A percentile compares a stretch with the other conserved stretches of the same genome.
phyloP scores from a whole-genome alignment of 2,329 filamentous ascomycete genomes.

The Cryphonectria nitschkei region DNA sequence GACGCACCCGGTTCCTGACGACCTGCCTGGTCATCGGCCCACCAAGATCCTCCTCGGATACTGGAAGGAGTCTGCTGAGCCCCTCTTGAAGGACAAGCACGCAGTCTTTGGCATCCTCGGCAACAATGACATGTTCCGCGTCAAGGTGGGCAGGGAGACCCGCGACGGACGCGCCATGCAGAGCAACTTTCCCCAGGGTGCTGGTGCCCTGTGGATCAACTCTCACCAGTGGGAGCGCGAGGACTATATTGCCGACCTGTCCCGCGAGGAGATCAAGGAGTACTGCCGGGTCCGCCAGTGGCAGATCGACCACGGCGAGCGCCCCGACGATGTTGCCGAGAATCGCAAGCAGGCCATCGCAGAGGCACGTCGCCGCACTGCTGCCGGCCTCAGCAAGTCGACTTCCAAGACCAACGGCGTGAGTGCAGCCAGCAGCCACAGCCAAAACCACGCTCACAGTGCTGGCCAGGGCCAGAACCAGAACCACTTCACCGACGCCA shows the following conservation, averaged over 20 bases:
- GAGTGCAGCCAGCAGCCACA: not conserved
- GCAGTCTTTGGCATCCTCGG: conserved; percentile 66
- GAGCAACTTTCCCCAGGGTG: conserved; percentile 63
- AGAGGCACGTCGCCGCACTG: conserved; percentile 51
- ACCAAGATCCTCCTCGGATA: conserved; percentile 62
- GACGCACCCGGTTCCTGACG: conserved; percentile 38
- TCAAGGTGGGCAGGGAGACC: conserved; percentile 64
- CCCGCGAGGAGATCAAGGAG: conserved; percentile 62
- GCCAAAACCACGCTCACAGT: not conserved
- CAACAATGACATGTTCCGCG: conserved; percentile 66
- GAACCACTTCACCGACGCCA: conserved; percentile 18
- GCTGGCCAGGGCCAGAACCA: not conserved
- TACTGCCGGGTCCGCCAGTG: conserved; percentile 64
- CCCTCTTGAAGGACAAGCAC: conserved; percentile 55
- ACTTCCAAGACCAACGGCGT: conserved; percentile 26
- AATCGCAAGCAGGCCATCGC: conserved; percentile 58
- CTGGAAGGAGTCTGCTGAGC: conserved; percentile 60
- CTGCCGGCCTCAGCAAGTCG: conserved; percentile 36
- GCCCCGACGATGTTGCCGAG: conserved; percentile 46
- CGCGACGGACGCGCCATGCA: conserved; percentile 61
- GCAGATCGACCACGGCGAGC: conserved; percentile 60
- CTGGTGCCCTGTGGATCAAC: conserved; percentile 64
- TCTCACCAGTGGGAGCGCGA: conserved; percentile 66
- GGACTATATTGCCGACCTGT: conserved; percentile 55
- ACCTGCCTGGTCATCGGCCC: conserved; percentile 56